phyloP scores from a whole-genome alignment of 1,284 basidiomycete species.

The Golubevia sp. region DNA sequence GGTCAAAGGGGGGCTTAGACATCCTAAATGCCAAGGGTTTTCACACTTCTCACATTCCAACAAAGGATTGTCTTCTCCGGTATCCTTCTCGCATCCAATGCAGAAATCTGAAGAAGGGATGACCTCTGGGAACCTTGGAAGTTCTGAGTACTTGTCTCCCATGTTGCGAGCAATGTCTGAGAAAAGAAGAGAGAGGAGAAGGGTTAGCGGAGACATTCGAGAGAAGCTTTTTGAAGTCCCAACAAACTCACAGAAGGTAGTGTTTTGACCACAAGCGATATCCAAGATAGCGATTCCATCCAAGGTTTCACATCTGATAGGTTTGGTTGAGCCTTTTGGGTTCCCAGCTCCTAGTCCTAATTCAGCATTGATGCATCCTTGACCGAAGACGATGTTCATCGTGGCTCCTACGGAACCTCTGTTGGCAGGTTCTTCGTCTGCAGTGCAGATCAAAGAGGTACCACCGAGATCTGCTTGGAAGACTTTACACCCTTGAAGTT shows the following conservation, averaged over 20 bases:
- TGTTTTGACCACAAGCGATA: constrained; percentile 81
- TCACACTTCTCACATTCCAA: constrained; percentile 75
- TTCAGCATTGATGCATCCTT: constrained; percentile 69
- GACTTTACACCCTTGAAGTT: constrained; percentile 49
- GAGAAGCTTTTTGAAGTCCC: not conserved
- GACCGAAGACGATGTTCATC: not conserved
- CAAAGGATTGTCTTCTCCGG: constrained; percentile 5
- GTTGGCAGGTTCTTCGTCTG: not conserved
- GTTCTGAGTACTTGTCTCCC: constrained; percentile 62
- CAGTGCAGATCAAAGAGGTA: not conserved
- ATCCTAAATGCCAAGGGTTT: constrained; percentile 80
- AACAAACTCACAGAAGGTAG: constrained; percentile 67
- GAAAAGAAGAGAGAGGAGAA: constrained; percentile 61
- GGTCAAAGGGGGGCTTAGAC: constrained; percentile 76
- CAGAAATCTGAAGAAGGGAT: not conserved
- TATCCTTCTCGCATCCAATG: not conserved
- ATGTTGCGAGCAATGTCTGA: constrained; percentile 80
- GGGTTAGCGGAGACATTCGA: not conserved
- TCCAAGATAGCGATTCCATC: constrained; percentile 76
- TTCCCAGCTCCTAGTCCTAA: constrained; percentile 79
- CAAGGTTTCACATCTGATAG: constrained; percentile 73
- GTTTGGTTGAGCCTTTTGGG: constrained; percentile 85
- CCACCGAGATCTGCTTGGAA: constrained; percentile 1
- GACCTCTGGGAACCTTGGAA: constrained; percentile 44
- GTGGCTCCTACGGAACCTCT: not conserved